Evolutionary conservation across 2,329 filamentous ascomycete species (phyloP).

Genomic region (Sarocladiaceae sp.): DNA sequence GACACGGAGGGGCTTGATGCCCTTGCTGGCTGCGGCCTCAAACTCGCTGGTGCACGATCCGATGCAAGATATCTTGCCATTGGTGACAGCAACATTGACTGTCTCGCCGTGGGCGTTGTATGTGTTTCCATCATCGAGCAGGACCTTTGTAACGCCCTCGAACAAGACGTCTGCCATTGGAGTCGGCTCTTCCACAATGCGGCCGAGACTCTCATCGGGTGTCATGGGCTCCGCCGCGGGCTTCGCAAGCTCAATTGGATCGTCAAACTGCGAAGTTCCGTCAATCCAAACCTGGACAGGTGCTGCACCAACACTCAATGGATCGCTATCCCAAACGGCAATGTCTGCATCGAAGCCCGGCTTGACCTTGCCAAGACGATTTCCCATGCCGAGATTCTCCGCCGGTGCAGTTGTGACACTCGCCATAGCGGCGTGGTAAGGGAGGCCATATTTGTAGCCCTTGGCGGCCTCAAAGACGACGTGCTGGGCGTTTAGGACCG

Average conservation of each 20-base stretch:
- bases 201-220: slow-evolving; percentile 32
- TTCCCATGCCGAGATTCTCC: slow-evolving; percentile 48
- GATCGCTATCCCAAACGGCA: slow-evolving; percentile 58
- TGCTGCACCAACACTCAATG: slow-evolving; percentile 51
- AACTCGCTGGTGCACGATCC: slow-evolving; percentile 45
- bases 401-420: slow-evolving; percentile 54
- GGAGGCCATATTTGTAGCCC: slow-evolving; percentile 52
- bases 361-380: slow-evolving; percentile 55
- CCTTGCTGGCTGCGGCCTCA: slow-evolving; percentile 24
- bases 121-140: slow-evolving; percentile 38
- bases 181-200: slow-evolving; percentile 34
- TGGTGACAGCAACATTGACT: slow-evolving; percentile 43
- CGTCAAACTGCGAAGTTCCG: slow-evolving; percentile 46
- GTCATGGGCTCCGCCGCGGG: slow-evolving; percentile 31
- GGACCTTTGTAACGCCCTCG: slow-evolving; percentile 46
- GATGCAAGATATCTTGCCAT: slow-evolving; percentile 50
- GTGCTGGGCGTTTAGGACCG: slow-evolving; percentile 63
- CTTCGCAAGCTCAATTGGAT: slow-evolving; percentile 49
- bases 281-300: slow-evolving; percentile 60
- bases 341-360: slow-evolving; percentile 46
- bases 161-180: slow-evolving; percentile 41
- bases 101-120: slow-evolving; percentile 22
- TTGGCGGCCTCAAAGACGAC: slow-evolving; percentile 61
- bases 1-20: slow-evolving; percentile 37
- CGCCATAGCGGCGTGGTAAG: slow-evolving; percentile 53